Evolutionary conservation across 371 early-diverging fungal genomes (phyloP).

Genomic region (Zychaea mexicana): DNA sequence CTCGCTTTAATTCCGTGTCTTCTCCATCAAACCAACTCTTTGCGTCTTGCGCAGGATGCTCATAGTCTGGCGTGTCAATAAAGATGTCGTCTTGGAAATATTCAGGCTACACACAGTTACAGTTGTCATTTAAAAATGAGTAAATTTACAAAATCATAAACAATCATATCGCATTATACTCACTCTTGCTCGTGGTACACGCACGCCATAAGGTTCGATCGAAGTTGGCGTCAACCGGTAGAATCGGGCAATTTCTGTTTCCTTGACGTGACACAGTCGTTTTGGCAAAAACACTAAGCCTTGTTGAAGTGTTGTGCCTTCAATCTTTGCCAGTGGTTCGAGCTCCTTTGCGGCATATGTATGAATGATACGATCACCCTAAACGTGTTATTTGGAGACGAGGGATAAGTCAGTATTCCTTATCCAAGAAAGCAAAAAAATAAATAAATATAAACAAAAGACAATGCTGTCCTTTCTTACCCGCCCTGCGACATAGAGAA

Average conservation of each 20-base stretch:
- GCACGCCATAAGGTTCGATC: conserved; percentile 73
- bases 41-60: conserved; percentile 51
- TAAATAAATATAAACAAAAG: conserved; percentile 12
- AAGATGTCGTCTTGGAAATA: conserved; percentile 89
- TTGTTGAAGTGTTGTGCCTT: conserved; percentile 64
- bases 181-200: conserved; percentile 73
- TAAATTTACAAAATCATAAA: too few relatives aligned
- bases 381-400: neutral
- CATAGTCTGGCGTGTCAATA: conserved; percentile 63
- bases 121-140: too few relatives aligned
- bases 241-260: conserved; percentile 68
- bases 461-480: too few relatives aligned
- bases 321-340: conserved; percentile 61
- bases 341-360: conserved; percentile 33
- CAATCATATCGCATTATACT: conserved; percentile 10
- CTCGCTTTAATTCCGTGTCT: conserved; percentile 17
- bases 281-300: conserved; percentile 74
- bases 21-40: conserved; percentile 60
- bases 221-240: conserved; percentile 67
- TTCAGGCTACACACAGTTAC: conserved; percentile 54
- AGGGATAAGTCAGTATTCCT: too few relatives aligned
- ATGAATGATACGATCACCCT: conserved; percentile 61
- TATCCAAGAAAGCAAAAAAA: neutral
- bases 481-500: conserved; percentile 68
- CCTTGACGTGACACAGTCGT: conserved; percentile 57